Conservation (phyloP, 176 grass and related monocot genomes). For the Puccinellia tenuiflora region DNA sequence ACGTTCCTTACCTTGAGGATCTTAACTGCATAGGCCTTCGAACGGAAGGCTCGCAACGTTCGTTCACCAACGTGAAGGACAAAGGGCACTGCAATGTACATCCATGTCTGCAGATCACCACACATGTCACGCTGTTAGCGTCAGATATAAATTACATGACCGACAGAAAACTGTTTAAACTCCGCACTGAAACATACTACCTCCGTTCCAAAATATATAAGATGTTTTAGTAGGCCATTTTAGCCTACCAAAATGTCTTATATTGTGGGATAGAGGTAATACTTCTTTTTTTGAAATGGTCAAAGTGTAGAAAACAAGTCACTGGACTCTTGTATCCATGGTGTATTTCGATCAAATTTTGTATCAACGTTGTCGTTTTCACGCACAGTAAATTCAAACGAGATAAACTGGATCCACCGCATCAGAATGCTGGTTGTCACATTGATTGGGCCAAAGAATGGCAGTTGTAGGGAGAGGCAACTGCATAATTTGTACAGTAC, state of each 20-base stretch:
- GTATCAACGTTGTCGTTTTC: neutral
- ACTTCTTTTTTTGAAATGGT: neutral
- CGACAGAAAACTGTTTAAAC: neutral
- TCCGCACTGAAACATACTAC: neutral
- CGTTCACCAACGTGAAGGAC: conserved; percentile 64
- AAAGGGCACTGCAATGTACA: conserved; percentile 77
- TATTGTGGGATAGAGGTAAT: too few relatives aligned
- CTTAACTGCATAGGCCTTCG: conserved; percentile 61
- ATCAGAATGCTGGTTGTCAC: too few relatives aligned
- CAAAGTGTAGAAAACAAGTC: neutral
- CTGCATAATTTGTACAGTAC: too few relatives aligned
- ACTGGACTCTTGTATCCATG: neutral
- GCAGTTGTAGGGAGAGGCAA: too few relatives aligned
- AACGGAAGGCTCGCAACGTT: conserved; percentile 55
- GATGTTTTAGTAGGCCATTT: too few relatives aligned
- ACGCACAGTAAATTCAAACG: neutral
- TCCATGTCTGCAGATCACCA: conserved; percentile 70
- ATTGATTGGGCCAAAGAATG: too few relatives aligned
- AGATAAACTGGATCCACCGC: too few relatives aligned
- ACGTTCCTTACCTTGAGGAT: conserved; percentile 96
- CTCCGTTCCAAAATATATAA: too few relatives aligned
- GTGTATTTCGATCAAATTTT: neutral
- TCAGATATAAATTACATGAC: neutral
- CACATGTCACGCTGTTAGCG: conserved; percentile 9
- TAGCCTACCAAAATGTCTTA: too few relatives aligned